These are phyloP conservation scores for Stagonosporopsis vannaccii DNA, from an alignment of 2,329 filamentous ascomycete genomes.

Conservation along the genomic window DNA sequence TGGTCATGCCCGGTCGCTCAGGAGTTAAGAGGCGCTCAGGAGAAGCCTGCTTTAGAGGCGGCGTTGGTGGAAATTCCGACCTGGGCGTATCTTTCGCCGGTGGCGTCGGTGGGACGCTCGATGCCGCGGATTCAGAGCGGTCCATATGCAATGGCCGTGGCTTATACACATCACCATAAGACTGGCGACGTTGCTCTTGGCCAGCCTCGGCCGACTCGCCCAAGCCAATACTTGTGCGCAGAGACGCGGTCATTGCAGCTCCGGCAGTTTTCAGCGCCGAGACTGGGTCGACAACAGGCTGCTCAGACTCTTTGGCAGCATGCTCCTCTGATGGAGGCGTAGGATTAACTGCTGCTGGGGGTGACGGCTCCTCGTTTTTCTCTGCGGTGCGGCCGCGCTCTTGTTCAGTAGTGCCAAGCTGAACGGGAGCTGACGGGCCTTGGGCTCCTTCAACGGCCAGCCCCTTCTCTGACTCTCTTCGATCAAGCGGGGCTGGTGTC, in stretches of 20 bases:
- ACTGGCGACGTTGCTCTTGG: constrained; percentile 6
- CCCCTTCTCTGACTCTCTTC: constrained; percentile 38
- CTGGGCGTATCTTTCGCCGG: constrained; percentile 54
- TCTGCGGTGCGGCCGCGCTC: constrained; percentile 34
- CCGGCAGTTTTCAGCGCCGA: constrained; percentile 56
- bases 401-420: constrained; percentile 31
- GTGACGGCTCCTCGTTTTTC: constrained; percentile 13
- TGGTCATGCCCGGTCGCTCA: constrained; percentile 36
- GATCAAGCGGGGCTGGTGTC: constrained; percentile 43
- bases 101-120: constrained; percentile 55
- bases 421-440: constrained; percentile 33
- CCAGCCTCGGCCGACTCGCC: constrained; percentile 29
- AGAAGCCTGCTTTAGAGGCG: constrained; percentile 51
- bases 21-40: constrained; percentile 23
- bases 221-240: constrained; percentile 50
- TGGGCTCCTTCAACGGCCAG: constrained; percentile 21
- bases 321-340: constrained; percentile 49
- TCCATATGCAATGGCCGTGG: constrained; percentile 50
- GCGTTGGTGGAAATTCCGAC: constrained; percentile 40
- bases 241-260: constrained; percentile 56
- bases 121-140: constrained; percentile 44
- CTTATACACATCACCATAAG: constrained; percentile 46
- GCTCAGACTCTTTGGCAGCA: constrained; percentile 30
- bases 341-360: constrained; percentile 42
- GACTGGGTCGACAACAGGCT: constrained; percentile 44